Evolutionary conservation across 2,329 filamentous ascomycete species (phyloP), one percentile per base, ranked within the genome.

Genomic region (Xylaria multiplex): DNA sequence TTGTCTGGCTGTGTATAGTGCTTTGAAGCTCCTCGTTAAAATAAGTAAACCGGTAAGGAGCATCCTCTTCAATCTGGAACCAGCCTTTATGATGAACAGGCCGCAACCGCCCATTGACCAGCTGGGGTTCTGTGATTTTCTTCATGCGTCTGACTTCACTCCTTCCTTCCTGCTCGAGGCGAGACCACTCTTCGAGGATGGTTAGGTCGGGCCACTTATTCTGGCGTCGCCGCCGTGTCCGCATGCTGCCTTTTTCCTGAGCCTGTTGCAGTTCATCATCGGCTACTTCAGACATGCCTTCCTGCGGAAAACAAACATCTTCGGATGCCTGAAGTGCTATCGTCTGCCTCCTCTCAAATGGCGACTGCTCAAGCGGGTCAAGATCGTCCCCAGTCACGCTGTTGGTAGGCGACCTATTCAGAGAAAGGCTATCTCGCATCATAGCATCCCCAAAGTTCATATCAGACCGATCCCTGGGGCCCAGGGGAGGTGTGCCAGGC

Each of bases 11-110:
- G 79, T 99, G 96, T 68, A 99, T 96, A 0, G 96, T 99, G 78
- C 92, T 96, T 74, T 93, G 91, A 62, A 98, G 93, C 69, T 97
- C 93, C 77, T 98, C 96, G 78, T 98, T 98, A 84, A 99, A 99
- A 79, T 99, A 99, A 0, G 96, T 98, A 78, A 97, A 99, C 30
- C 96, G 88, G 77, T 96, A 98, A 0, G 96, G 96, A 0, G 91
- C 89, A 70, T 97, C 95, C 67, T 97, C 94, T 69, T 96, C 92
- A 59, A 92, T 89, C 45, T 91, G 88, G 77, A 93, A 95, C 95
- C 95, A 99, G 14, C 87, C 87, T 71, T 86, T 87, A 69, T 91
- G 89, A 70, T 91, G 89, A 45, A 92, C 88, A 13, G 94, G 93
- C 5, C 96, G 89, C 50, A 99, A 81, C 60, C 96, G 88, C 0